phyloP scores from a whole-genome alignment of 192 early-diverging fungal genomes.

The Cladochytrium replicatum region DNA sequence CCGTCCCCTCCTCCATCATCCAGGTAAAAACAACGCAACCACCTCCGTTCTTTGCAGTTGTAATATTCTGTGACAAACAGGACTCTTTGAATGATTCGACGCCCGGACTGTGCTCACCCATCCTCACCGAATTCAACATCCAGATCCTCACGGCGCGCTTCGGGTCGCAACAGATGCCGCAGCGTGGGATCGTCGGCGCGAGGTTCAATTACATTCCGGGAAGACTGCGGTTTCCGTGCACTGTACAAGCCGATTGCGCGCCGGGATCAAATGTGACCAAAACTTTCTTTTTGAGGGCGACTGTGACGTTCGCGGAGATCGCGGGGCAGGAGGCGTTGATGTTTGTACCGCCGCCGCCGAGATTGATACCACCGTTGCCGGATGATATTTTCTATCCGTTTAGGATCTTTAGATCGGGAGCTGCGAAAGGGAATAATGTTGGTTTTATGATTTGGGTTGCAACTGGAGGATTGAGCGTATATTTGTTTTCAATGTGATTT shows the following conservation, averaged over 20 bases:
- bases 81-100: background rate
- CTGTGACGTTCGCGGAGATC: slow-evolving; percentile 9
- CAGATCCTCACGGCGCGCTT: slow-evolving; percentile 1
- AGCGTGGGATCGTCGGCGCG: slow-evolving; percentile 8
- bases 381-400: slow-evolving; percentile 22
- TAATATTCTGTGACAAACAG: background rate
- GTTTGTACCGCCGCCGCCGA: slow-evolving; percentile 9
- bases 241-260: background rate
- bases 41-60: background rate
- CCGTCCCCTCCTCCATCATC: background rate
- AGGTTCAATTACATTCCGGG: slow-evolving; percentile 5
- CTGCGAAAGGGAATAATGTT: too few species aligned
- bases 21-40: background rate
- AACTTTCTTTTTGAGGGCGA: slow-evolving; percentile 3
- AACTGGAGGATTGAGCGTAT: too few species aligned
- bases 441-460: too few species aligned
- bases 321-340: background rate
- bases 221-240: slow-evolving; percentile 1
- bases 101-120: slow-evolving; percentile 3
- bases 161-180: slow-evolving; percentile 3
- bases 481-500: too few species aligned
- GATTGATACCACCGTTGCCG: slow-evolving; percentile 3
- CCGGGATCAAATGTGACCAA: background rate
- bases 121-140: slow-evolving; percentile 10
- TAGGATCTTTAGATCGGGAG: too few species aligned